Evolutionary conservation across 2,329 filamentous ascomycete species (phyloP).

Genomic region (Colletotrichum orbiculare): DNA sequence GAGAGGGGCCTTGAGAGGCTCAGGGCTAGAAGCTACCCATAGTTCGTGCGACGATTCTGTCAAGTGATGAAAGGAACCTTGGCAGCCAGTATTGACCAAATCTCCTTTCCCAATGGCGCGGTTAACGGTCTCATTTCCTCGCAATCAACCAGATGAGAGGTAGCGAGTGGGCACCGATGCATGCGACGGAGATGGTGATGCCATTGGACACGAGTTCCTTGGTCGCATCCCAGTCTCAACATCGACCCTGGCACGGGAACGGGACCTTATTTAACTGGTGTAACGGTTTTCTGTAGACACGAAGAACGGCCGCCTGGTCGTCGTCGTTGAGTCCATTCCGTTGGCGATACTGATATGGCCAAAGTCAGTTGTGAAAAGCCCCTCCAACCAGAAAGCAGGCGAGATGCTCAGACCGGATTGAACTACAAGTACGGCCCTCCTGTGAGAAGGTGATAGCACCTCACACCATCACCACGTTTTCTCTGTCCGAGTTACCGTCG

Average conservation of each 20-base stretch:
- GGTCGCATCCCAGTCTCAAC: slow-evolving; percentile 24
- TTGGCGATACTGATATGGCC: slow-evolving; percentile 4
- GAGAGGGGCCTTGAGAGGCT: too few relatives aligned
- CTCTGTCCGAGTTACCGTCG: too few relatives aligned
- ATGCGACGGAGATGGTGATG: slow-evolving; percentile 19
- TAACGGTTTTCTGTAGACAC: slow-evolving; percentile 13
- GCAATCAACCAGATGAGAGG: background rate
- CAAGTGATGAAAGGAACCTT: background rate
- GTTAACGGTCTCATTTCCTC: slow-evolving; percentile 3
- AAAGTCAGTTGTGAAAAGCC: slow-evolving; percentile 6
- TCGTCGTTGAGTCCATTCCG: slow-evolving; percentile 1
- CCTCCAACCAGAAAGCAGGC: background rate
- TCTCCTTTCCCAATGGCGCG: slow-evolving; percentile 8
- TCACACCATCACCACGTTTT: background rate
- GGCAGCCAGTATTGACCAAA: slow-evolving; percentile 3
- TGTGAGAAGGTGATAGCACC: slow-evolving; percentile 1
- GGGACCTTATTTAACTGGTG: slow-evolving; percentile 30
- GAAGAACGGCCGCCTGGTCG: background rate
- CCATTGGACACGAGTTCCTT: slow-evolving; percentile 19
- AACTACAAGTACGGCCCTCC: too few relatives aligned
- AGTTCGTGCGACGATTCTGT: too few relatives aligned
- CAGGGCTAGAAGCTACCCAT: too few relatives aligned
- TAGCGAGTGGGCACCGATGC: slow-evolving; percentile 1
- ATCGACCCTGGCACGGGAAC: slow-evolving; percentile 19
- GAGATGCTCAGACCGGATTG: too few relatives aligned